A percentile compares a stretch with the other conserved stretches of the same genome.
Evolutionary conservation across 2,329 filamentous ascomycete genomes (phyloP).

Genomic region (Trichoderma sp.): DNA sequence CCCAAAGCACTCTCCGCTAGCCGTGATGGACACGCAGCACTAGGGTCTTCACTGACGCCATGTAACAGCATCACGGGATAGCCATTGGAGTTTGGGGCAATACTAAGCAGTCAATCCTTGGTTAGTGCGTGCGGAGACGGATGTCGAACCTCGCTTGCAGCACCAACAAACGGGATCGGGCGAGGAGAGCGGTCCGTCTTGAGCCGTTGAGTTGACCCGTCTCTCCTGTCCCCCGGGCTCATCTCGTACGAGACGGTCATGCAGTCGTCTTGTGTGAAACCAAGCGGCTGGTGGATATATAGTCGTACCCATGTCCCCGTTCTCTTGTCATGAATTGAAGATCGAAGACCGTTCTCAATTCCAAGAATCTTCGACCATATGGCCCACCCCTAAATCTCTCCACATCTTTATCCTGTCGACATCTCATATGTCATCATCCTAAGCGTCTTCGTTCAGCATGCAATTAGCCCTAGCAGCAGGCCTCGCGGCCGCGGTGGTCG

Average conservation of each 20-base stretch:
- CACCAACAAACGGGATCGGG: slow-evolving; percentile 14
- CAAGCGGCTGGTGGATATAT: slow-evolving; percentile 9
- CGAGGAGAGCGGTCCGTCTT: slow-evolving; percentile 7
- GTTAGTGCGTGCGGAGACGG: slow-evolving; percentile 19
- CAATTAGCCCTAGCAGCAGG: slow-evolving; percentile 6
- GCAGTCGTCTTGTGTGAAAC: not conserved
- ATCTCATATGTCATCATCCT: not conserved
- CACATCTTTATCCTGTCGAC: not conserved
- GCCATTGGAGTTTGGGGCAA: not conserved
- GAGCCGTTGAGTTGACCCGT: slow-evolving; percentile 16
- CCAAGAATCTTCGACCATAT: not conserved
- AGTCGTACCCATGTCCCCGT: slow-evolving; percentile 6
- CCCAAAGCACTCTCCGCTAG: not conserved
- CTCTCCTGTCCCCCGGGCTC: slow-evolving; percentile 7
- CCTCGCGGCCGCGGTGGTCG: slow-evolving; percentile 20
- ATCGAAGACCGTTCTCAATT: not conserved
- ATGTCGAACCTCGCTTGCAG: not conserved
- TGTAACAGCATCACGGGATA: not conserved
- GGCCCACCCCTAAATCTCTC: not conserved
- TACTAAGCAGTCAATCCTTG: not conserved
- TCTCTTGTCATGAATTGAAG: not conserved
- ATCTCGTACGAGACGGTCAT: not conserved
- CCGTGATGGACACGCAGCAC: not conserved
- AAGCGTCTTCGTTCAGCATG: not conserved
- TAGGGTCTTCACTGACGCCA: slow-evolving; percentile 6